Conservation (phyloP, 1,139 yeast species). For the Torulaspora globosa region DNA sequence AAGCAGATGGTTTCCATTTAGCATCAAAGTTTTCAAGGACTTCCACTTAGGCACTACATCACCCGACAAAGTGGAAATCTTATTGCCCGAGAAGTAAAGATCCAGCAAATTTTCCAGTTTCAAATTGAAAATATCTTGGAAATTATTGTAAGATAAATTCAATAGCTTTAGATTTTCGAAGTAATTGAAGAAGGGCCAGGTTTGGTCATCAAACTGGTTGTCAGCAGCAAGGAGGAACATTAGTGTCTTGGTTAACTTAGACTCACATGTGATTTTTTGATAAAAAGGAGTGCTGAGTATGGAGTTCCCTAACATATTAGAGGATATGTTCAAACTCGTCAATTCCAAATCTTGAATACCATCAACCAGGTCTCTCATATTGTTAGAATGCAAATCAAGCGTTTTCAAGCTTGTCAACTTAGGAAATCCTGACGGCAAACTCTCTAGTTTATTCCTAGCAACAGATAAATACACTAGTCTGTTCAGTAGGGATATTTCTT, state of each 20-base stretch:
- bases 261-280: constrained; percentile 23
- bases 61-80: constrained; percentile 71
- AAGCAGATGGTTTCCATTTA: constrained; percentile 81
- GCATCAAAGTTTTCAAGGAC: constrained; percentile 55
- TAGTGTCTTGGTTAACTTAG: constrained; percentile 51
- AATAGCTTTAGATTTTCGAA: constrained; percentile 58
- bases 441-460: constrained; percentile 68
- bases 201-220: constrained; percentile 75
- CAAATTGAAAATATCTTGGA: constrained; percentile 68
- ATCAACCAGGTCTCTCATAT: constrained; percentile 65
- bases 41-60: constrained; percentile 70
- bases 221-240: constrained; percentile 67
- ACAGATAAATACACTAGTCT: constrained; percentile 64
- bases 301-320: constrained; percentile 58
- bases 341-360: constrained; percentile 65
- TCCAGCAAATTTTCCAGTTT: constrained; percentile 57
- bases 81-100: constrained; percentile 82
- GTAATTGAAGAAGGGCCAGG: constrained; percentile 63
- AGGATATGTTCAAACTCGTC: constrained; percentile 66
- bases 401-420: constrained; percentile 55
- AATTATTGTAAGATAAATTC: constrained; percentile 78
- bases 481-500: constrained; percentile 56
- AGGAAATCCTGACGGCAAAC: constrained; percentile 68
- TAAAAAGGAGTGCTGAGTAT: constrained; percentile 26
- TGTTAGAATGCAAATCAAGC: constrained; percentile 83